Evolutionary conservation across 768 basidiomycete genomes (phyloP).

Genomic region (Strobilomyces echinocephalus): DNA sequence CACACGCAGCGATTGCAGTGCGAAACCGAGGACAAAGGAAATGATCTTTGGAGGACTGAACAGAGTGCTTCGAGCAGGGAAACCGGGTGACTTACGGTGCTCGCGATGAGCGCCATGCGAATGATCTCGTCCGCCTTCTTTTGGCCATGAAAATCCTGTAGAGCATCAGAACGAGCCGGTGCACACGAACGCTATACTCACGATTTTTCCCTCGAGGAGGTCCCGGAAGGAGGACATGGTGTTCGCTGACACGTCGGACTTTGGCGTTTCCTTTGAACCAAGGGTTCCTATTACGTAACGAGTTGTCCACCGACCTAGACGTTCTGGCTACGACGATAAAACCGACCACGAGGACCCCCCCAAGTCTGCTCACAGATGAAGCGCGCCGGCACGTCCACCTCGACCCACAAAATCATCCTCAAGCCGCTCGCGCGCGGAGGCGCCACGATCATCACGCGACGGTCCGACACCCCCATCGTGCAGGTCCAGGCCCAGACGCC

Average conservation of each 20-base stretch:
- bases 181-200: slow-evolving; percentile 6
- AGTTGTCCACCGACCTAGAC: neutral
- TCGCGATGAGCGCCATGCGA: slow-evolving; percentile 20
- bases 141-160: slow-evolving; percentile 31
- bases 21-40: slow-evolving; percentile 29
- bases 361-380: slow-evolving; percentile 26
- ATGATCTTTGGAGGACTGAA: slow-evolving; percentile 17
- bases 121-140: slow-evolving; percentile 22
- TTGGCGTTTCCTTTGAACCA: neutral
- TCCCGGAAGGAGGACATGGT: slow-evolving; percentile 25
- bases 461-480: slow-evolving; percentile 20
- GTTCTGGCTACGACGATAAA: too few species aligned
- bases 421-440: slow-evolving; percentile 33
- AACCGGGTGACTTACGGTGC: slow-evolving; percentile 19
- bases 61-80: neutral
- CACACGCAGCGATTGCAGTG: slow-evolving; percentile 24
- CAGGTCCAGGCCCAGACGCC: slow-evolving; percentile 3
- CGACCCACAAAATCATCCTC: slow-evolving; percentile 37
- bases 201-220: slow-evolving; percentile 30
- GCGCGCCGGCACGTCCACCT: slow-evolving; percentile 18
- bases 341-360: too few species aligned
- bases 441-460: slow-evolving; percentile 23
- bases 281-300: slow-evolving; percentile 14
- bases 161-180: slow-evolving; percentile 2
- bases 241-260: slow-evolving; percentile 5